Conservation (phyloP, 1,284 basidiomycete genomes). For the Apiotrichum montevideense region DNA sequence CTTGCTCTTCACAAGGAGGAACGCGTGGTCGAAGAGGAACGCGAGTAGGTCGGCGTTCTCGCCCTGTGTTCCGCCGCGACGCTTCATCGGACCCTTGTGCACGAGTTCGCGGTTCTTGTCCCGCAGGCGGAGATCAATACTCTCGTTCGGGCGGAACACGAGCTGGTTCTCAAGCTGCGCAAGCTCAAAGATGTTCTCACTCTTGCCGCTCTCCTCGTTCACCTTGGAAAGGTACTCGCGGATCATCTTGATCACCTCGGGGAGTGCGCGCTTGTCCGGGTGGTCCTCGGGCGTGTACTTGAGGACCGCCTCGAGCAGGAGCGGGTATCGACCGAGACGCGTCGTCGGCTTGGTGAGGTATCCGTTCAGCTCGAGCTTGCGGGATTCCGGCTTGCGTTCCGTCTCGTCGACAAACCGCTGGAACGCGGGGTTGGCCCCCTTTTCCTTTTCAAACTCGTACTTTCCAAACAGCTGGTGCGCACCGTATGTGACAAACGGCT, state of each 20-base stretch:
- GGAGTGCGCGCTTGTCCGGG: slow-evolving; percentile 73
- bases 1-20: slow-evolving; percentile 90
- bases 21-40: slow-evolving; percentile 94
- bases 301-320: slow-evolving; percentile 83
- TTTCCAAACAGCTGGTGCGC: slow-evolving; percentile 97
- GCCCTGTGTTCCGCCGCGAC: slow-evolving; percentile 67
- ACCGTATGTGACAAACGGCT: slow-evolving; percentile 90
- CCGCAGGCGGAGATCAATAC: slow-evolving; percentile 75
- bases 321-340: slow-evolving; percentile 88
- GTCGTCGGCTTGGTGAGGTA: slow-evolving; percentile 99
- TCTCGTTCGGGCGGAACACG: slow-evolving; percentile 74
- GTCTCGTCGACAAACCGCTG: slow-evolving; percentile 90
- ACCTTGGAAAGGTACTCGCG: slow-evolving; percentile 80
- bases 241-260: slow-evolving; percentile 72
- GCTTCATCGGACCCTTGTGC: slow-evolving; percentile 89
- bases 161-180: slow-evolving; percentile 84
- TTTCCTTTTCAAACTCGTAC: slow-evolving; percentile 99
- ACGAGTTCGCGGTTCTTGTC: slow-evolving; percentile 87
- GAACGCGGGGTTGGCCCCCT: slow-evolving; percentile 86
- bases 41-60: slow-evolving; percentile 84
- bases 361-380: slow-evolving; percentile 95
- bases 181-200: slow-evolving; percentile 89
- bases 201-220: slow-evolving; percentile 84
- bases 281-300: slow-evolving; percentile 91
- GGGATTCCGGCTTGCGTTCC: slow-evolving; percentile 87